phyloP scores from a whole-genome alignment of 2,329 filamentous ascomycete genomes.

The Aspergillus fumigatus region DNA sequence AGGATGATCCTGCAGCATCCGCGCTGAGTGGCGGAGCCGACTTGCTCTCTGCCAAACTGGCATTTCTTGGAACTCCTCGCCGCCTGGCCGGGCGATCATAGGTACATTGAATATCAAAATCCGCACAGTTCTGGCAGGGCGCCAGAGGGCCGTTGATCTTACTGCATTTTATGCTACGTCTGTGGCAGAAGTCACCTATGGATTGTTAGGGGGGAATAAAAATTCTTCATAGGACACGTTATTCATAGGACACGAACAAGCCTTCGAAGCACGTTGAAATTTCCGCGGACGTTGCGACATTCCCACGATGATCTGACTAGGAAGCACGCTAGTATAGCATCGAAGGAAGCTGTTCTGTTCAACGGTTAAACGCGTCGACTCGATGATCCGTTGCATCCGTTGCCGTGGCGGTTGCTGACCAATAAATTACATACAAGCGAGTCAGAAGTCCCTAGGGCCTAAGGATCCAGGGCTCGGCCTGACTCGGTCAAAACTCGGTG shows the following conservation, averaged over 20 bases:
- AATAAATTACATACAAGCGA: background rate
- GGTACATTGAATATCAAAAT: background rate
- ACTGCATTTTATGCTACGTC: background rate
- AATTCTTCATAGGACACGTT: background rate
- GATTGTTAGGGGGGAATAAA: background rate
- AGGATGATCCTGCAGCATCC: background rate
- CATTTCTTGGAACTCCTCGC: background rate
- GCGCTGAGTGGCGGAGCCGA: too few relatives aligned
- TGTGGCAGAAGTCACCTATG: background rate
- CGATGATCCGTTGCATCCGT: background rate
- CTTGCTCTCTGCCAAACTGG: background rate
- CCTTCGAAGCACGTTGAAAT: background rate
- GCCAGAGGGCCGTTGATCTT: background rate
- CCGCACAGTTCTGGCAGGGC: background rate
- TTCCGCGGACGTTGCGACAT: background rate
- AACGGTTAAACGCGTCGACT: background rate
- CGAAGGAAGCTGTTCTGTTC: background rate
- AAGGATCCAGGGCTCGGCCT: too few relatives aligned
- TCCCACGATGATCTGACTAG: background rate
- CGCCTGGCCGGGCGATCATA: background rate
- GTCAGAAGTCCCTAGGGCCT: too few relatives aligned
- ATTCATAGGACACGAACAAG: background rate
- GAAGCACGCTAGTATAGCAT: too few relatives aligned
- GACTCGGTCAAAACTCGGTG: too few relatives aligned
- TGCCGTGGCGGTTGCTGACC: background rate